Base-by-base conservation (phyloP, 495 filamentous ascomycete species). In the Rhizodiscina lignyota region DNA sequence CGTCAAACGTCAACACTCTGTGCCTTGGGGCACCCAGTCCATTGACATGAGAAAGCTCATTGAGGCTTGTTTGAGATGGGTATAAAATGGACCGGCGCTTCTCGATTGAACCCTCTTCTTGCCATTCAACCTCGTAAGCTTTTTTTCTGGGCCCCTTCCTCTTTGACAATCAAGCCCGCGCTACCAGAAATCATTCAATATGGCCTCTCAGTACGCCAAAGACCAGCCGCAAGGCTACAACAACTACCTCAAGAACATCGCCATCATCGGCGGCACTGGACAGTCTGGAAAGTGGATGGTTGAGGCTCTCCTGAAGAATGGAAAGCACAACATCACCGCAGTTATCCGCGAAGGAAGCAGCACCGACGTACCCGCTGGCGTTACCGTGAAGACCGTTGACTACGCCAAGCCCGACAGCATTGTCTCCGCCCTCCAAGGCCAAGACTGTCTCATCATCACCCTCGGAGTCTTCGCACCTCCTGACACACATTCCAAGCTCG, bases 401-500 rank as follows among this genome's bases (percentile, higher is more conserved):
- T 70, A 71, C 46, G 43, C 49, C 30, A 46, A 59, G 33, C 48
- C 46, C 2, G 40, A 47, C 8, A 51, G 59, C 24, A 45, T 74
- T 18, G 56, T 66, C 4, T 34, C 38, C 8, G 64, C 61, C 16
- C 50, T 69, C 15, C 46, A 54, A 28, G 62, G 59, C 33, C 68
- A 73, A 46, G 60, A 73, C 32, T 62, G 58, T 23, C 56, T 81
- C n/a, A 54, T 80, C 44, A 75, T 79, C 47, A 73, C 68, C 4
- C 45, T 79, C 38, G 32, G 36, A n/a, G 50, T 55, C 4, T 39
- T 15, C 1, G 61, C 61, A 0, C 53, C 64, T 0, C 44, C 41
- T 3, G 58, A 61, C 1, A 56, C 51, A 1, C 62, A 74, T 12
- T 33, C 34, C 20, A 55, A 60, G 30, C 57, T 81, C 35, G 50